Conservation (phyloP, 225 moss, liverwort and hornwort genomes). For the Pseudisothecium myosuroides region DNA sequence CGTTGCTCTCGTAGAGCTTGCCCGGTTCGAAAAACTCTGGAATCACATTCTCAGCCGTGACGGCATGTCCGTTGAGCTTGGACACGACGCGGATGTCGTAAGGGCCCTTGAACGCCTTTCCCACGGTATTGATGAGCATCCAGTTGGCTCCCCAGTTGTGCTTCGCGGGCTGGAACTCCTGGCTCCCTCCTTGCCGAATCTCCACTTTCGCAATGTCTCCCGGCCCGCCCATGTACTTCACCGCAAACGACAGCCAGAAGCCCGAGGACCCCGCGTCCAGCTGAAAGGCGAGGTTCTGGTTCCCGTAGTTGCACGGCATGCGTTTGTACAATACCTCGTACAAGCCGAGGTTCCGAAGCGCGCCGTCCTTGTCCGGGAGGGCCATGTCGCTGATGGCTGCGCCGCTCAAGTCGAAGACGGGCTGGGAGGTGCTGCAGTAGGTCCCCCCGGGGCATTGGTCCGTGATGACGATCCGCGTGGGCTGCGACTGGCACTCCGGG, state of each 20-base stretch:
- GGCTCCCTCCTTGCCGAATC: background rate
- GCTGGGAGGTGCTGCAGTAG: background rate
- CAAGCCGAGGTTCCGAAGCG: background rate
- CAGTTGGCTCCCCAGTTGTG: background rate
- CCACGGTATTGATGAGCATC: background rate
- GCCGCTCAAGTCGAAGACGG: background rate
- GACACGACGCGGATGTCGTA: background rate
- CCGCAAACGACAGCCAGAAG: background rate
- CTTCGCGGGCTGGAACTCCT: background rate
- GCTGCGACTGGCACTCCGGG: background rate
- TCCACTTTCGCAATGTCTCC: background rate
- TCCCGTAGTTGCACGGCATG: background rate
- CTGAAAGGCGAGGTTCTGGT: background rate
- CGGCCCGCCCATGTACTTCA: background rate
- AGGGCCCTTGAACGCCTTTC: background rate
- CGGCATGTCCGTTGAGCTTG: background rate
- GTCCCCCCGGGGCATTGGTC: background rate
- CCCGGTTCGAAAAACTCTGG: background rate
- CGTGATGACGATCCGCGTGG: background rate
- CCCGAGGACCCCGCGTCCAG: background rate
- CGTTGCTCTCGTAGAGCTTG: background rate
- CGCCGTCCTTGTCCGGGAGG: background rate
- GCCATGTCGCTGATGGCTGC: background rate
- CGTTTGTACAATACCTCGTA: background rate
- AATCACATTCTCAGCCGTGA: background rate